These are phyloP conservation scores for Boletus subcaerulescens DNA, from an alignment of 768 basidiomycete species.

Conservation along the genomic window DNA sequence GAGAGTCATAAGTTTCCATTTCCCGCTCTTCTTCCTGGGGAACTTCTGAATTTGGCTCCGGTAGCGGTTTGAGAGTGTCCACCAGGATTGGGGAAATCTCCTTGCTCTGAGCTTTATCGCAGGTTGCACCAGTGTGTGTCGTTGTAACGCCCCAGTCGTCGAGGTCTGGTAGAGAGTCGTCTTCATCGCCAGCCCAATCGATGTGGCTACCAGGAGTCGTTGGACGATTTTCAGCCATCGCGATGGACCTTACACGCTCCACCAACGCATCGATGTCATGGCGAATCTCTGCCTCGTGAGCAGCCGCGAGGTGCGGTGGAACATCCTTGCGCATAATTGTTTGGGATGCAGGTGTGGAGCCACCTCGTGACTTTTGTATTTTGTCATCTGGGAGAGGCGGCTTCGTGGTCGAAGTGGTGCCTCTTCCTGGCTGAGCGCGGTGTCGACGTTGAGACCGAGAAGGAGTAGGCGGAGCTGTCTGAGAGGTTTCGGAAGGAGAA, in stretches of 20 bases:
- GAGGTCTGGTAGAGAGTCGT: conserved; percentile 74
- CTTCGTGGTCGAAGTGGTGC: conserved; percentile 14
- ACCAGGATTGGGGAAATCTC: conserved; percentile 68
- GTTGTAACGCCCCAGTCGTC: conserved; percentile 81
- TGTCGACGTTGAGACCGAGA: conserved; percentile 49
- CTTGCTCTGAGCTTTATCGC: conserved; percentile 32
- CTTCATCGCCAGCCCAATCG: conserved; percentile 89
- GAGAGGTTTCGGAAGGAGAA: conserved; percentile 21
- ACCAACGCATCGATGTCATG: conserved; percentile 74
- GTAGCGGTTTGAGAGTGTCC: conserved; percentile 58
- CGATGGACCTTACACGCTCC: conserved; percentile 70
- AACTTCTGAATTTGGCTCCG: conserved; percentile 41
- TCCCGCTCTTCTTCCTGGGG: conserved; percentile 20
- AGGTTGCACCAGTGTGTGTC: conserved; percentile 28
- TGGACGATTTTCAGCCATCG: conserved; percentile 66
- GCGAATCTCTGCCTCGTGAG: conserved; percentile 46
- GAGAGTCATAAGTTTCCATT: conserved; percentile 18
- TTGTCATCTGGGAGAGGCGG: conserved; percentile 19
- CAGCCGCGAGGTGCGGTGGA: conserved; percentile 52
- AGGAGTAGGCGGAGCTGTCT: conserved; percentile 30
- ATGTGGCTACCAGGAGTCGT: conserved; percentile 76
- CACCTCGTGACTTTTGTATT: conserved; percentile 35
- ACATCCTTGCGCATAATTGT: conserved; percentile 46
- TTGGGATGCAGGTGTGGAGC: conserved; percentile 22
- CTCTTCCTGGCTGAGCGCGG: conserved; percentile 42